Conservation (phyloP, 2,329 filamentous ascomycete species). For the Tolypocladium tropicale region DNA sequence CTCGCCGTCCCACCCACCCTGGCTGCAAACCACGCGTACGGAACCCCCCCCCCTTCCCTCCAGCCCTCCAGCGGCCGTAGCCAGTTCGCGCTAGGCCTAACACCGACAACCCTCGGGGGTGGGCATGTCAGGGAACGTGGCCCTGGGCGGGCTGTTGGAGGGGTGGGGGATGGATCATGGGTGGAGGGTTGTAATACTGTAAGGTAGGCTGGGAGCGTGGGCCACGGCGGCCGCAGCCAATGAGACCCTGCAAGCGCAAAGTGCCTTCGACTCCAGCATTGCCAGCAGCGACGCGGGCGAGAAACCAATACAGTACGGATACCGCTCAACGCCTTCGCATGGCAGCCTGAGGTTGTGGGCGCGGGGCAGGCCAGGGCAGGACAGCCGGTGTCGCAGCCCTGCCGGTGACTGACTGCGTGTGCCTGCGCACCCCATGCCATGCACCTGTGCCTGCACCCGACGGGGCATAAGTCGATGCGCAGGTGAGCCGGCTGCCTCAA, state of each 20-base stretch:
- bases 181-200: neutral
- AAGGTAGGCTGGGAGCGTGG: neutral
- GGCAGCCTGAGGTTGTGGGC: too few relatives aligned
- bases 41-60: neutral
- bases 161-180: neutral
- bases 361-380: neutral
- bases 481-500: neutral
- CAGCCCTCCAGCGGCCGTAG: neutral
- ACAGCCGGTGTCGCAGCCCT: neutral
- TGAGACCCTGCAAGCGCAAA: neutral
- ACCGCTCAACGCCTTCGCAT: neutral
- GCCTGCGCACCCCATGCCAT: neutral
- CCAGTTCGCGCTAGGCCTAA: conserved; percentile 3
- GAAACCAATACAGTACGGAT: neutral
- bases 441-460: neutral
- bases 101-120: conserved; percentile 2
- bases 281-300: neutral
- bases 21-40: neutral
- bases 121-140: conserved; percentile 2
- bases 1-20: neutral
- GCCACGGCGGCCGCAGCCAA: neutral
- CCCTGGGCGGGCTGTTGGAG: neutral
- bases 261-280: neutral
- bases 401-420: neutral
- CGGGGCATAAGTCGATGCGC: neutral